phyloP scores from a whole-genome alignment of 352 stramenopile genomes.

The Globisporangium radiosum region DNA sequence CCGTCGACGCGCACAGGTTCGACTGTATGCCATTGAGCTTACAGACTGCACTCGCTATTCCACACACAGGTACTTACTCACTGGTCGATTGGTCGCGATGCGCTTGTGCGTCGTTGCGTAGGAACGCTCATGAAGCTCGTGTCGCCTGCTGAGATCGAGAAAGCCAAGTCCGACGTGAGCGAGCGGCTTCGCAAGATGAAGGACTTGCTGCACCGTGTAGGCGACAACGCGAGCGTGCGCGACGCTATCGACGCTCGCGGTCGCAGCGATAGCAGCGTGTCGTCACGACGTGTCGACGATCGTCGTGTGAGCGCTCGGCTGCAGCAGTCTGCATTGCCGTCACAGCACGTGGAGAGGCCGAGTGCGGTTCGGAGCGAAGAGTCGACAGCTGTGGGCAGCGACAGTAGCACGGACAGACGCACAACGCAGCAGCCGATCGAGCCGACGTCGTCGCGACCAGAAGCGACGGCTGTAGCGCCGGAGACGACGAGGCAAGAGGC shows the following conservation, averaged over 20 bases:
- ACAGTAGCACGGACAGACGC: neutral
- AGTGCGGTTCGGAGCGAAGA: neutral
- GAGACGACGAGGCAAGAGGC: neutral
- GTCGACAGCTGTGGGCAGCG: neutral
- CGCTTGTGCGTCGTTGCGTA: slow-evolving; percentile 1
- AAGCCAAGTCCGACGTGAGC: slow-evolving; percentile 40
- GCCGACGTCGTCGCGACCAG: neutral
- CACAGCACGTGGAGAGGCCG: too few species aligned
- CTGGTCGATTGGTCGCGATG: too few species aligned
- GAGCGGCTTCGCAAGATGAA: slow-evolving; percentile 58
- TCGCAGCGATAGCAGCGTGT: too few species aligned
- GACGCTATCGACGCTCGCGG: too few species aligned
- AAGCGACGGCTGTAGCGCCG: neutral
- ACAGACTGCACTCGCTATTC: too few species aligned
- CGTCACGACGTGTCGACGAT: too few species aligned
- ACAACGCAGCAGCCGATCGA: neutral
- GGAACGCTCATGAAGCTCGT: slow-evolving; percentile 45
- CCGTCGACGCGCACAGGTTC: slow-evolving; percentile 39
- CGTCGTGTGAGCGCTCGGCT: too few species aligned
- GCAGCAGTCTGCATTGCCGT: too few species aligned
- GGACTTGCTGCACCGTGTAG: slow-evolving; percentile 36
- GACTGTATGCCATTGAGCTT: neutral
- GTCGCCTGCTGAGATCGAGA: slow-evolving; percentile 33
- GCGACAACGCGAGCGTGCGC: neutral
- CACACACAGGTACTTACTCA: too few species aligned